Percentiles rank a stretch among this genome's conserved stretches.
Evolutionary conservation across 2,329 filamentous ascomycete species (phyloP).

Genomic region (Zelopaecilomyces penicillatus): DNA sequence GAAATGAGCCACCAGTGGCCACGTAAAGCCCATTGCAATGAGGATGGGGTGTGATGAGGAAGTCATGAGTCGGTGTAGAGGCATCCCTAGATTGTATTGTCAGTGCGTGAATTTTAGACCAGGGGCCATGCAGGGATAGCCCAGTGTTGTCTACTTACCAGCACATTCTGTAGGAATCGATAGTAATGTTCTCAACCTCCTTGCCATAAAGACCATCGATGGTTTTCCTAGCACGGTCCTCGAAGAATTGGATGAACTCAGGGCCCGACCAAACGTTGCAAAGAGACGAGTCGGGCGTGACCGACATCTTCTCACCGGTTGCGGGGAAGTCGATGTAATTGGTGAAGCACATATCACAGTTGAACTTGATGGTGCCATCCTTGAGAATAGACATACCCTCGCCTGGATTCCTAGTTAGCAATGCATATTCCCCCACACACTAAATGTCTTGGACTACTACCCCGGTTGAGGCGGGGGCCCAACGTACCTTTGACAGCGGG

Average conservation of each 20-base stretch:
- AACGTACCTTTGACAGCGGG: conserved; percentile 32
- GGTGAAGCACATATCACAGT: conserved; percentile 50
- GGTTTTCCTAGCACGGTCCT: conserved; percentile 32
- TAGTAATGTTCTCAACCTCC: conserved; percentile 27
- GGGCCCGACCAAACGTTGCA: conserved; percentile 36
- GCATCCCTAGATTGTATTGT: conserved; percentile 40
- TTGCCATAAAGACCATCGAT: conserved; percentile 34
- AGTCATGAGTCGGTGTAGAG: conserved; percentile 54
- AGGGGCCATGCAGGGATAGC: not conserved
- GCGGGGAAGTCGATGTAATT: conserved; percentile 39
- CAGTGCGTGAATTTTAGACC: conserved; percentile 1
- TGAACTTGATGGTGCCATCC: conserved; percentile 51
- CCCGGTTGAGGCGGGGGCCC: not conserved
- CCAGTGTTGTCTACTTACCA: conserved; percentile 27
- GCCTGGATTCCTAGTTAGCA: conserved; percentile 18
- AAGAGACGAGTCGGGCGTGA: conserved; percentile 33
- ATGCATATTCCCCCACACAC: not conserved
- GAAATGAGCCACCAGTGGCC: conserved; percentile 55
- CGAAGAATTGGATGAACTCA: conserved; percentile 33
- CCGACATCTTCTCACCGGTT: conserved; percentile 44
- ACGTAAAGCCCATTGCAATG: conserved; percentile 46
- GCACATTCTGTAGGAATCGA: conserved; percentile 37
- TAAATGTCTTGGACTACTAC: too few species aligned
- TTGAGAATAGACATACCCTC: conserved; percentile 37
- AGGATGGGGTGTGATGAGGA: conserved; percentile 47